Evolutionary conservation across 371 early-diverging fungal species (phyloP), one percentile per base, ranked within the genome.

Genomic region (Cokeromyces recurvatus): DNA sequence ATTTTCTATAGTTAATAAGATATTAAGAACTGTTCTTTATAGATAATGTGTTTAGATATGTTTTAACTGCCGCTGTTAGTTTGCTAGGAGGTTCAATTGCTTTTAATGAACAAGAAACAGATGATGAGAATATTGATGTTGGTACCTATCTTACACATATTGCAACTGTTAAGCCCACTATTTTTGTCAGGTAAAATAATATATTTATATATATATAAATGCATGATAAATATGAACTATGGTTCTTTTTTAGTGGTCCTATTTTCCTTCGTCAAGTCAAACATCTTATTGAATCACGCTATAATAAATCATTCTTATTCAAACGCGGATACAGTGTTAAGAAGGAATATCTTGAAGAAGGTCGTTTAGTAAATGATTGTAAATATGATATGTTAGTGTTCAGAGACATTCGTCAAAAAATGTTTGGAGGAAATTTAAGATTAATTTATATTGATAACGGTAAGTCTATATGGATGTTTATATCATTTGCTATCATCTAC

Each of bases 401-500:
- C 46, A 62, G 76, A 35, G 66, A 66, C 39, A 69, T 71, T 39
- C 64, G 64, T 20, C 65, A 64, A 47, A 79, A 74, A 31, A 62
- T 86, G 20, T 86, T 99, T 51, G 99, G 99, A 38, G 97, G 96
- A 17, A 63, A 84, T 27, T 71, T 98, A 29, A 67, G 81, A 22
- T 50, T 86, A 42, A 46, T 82, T 25, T 67, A 61, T 21, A 50
- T 78, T n/a, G 75, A 73, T 21, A 78, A 77, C 20, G 59, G 68
- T 63, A 57, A 34, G 40, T 29, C 2, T 12, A 7, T 29, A 15
- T 19, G 8, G 3, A n/a, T 27, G 21, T 1, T 5, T 10, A 41
- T 25, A 25, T 24, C n/a, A 14, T 22, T 11, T 14, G 7, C 29
- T 11, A 8, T 29, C 29, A 8, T 29, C 29, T 8, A 5, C 29